Evolutionary conservation across 2,329 filamentous ascomycete species (phyloP), one percentile per base, ranked within the genome.

Genomic region (Aspergillus sojae): DNA sequence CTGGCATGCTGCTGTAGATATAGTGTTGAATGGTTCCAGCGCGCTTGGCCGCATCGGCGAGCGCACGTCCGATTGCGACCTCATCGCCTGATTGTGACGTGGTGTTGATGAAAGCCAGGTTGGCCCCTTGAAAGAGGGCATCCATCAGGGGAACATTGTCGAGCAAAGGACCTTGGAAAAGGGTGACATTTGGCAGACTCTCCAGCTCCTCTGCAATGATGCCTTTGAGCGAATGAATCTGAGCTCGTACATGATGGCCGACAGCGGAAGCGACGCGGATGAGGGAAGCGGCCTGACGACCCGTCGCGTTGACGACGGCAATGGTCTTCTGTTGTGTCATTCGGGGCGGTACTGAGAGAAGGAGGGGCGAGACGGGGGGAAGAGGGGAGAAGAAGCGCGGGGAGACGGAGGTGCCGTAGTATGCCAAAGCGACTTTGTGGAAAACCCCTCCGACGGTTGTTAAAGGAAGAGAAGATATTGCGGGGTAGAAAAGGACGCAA

Each of bases 1-100:
- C 94, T 4, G 95, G 94, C 94, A 98, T 97, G 73, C 93, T 96
- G 70, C 93, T 96, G 81, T 97, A 99, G 75, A 99, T 87, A 78
- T 93, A 97, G 79, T 98, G 95, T 72, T 93, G 88, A 54, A 98
- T 88, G 34, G 79, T 74, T 57, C 91, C 89, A 45, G 90, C 91
- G 71, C 86, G 89, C 77, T 95, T 94, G 59, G 94, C 94, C 16
- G 93, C 93, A 74, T 97, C 92, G 64, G 94, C 95, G 64, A 97
- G 85, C 2, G 92, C 91, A 76, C 91, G 90, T 67, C 95, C 95
- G 70, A 97, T 96, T 45, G 89, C 88, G 63, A 95, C 86, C 82
- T 99, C 95, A 79, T 98, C 93, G 58, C 94, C 95, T 48, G 78
- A 74, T 82, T 96, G 97, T 73, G 96, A 96, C 5, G 93, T 96